Percentiles rank a stretch among this genome's conserved stretches.
Conservation (phyloP, 805 yeast genomes). For the Yarrowia sp. region DNA sequence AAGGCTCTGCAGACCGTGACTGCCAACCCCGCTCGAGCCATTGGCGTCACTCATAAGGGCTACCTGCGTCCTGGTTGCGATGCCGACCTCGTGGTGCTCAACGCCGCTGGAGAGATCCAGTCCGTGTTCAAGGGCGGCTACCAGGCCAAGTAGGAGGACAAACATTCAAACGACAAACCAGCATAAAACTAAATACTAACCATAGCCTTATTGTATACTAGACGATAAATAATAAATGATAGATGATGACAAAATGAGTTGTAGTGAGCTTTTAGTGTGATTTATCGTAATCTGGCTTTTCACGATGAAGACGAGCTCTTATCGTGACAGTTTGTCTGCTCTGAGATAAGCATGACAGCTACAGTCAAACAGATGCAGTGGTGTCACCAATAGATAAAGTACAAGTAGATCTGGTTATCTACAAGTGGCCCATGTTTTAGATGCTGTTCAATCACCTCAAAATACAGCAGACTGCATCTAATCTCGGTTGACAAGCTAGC, state of each 20-base stretch:
- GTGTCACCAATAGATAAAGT: too few species aligned
- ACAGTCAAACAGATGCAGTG: too few species aligned
- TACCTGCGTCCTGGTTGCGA: constrained; percentile 61
- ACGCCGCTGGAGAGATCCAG: constrained; percentile 55
- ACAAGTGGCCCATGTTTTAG: too few species aligned
- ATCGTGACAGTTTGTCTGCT: too few species aligned
- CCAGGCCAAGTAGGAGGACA: constrained; percentile 41
- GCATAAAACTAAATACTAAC: constrained; percentile 9
- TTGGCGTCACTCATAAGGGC: constrained; percentile 58
- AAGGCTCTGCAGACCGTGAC: constrained; percentile 65
- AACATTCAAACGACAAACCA: not conserved
- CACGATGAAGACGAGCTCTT: too few species aligned
- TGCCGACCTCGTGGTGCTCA: constrained; percentile 62
- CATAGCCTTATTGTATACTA: constrained; percentile 28
- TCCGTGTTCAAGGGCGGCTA: constrained; percentile 61
- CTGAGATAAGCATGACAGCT: too few species aligned
- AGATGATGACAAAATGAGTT: not conserved
- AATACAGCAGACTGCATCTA: too few species aligned
- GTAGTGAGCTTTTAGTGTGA: too few species aligned
- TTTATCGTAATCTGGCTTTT: too few species aligned
- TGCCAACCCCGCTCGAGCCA: constrained; percentile 60
- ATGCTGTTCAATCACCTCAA: too few species aligned
- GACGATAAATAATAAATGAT: not conserved
- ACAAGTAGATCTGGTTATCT: too few species aligned
- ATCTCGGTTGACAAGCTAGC: too few species aligned